Percentiles rank a stretch among this genome's conserved stretches.
Conservation (phyloP, 2,329 filamentous ascomycete species). For the Beauveria rudraprayagi region DNA sequence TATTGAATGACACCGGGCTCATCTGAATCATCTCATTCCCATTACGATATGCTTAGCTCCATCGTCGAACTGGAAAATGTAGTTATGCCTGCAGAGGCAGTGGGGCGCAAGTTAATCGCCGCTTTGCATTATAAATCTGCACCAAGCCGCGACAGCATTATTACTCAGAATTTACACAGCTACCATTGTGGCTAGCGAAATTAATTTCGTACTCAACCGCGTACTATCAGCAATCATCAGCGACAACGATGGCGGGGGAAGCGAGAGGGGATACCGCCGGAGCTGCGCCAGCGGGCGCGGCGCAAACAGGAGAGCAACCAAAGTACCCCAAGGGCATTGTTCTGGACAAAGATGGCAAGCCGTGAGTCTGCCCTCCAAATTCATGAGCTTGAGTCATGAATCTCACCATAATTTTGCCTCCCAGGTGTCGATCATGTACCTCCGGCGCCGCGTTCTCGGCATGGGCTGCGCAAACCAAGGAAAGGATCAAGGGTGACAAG, state of each 20-base stretch:
- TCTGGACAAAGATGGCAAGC: slow-evolving; percentile 74
- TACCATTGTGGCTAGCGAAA: background rate
- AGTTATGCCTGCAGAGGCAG: background rate
- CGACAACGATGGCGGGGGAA: slow-evolving; percentile 29
- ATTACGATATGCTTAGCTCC: no score
- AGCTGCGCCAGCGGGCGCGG: slow-evolving; percentile 14
- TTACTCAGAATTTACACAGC: background rate
- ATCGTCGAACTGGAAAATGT: background rate
- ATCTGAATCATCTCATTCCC: background rate
- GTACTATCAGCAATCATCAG: background rate
- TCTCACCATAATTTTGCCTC: slow-evolving; percentile 13
- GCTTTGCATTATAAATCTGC: slow-evolving; percentile 6
- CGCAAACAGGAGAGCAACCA: slow-evolving; percentile 25
- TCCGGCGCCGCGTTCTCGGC: slow-evolving; percentile 46
- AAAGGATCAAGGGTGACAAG: slow-evolving; percentile 22
- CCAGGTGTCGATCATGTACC: slow-evolving; percentile 64
- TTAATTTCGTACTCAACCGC: background rate
- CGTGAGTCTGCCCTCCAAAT: slow-evolving; percentile 48
- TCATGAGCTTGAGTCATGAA: background rate
- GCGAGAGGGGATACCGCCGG: slow-evolving; percentile 21
- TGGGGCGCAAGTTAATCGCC: background rate
- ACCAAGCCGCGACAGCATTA: background rate
- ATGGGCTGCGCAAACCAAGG: slow-evolving; percentile 47
- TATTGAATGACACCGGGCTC: background rate
- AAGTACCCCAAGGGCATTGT: slow-evolving; percentile 64